Evolutionary conservation across 345 rosid genomes (phyloP).

Genomic region (Kernera saxatilis): DNA sequence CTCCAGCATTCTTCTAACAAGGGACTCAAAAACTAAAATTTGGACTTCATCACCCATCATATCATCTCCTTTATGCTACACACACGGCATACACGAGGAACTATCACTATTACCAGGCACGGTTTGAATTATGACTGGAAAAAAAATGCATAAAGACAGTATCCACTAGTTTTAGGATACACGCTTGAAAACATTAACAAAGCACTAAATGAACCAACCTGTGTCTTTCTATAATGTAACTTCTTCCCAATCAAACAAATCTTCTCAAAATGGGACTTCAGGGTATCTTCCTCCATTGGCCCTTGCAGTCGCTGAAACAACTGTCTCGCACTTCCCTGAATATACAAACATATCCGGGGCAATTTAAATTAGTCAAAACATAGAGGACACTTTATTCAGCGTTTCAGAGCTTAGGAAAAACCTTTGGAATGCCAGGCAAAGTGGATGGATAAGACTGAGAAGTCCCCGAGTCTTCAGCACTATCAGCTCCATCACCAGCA

Average conservation of each 20-base stretch:
- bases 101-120: conserved; percentile 7
- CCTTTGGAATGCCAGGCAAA: conserved; percentile 99
- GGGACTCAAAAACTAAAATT: not conserved
- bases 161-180: not conserved
- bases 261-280: conserved; percentile 95
- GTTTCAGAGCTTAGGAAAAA: conserved; percentile 11
- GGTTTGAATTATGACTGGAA: not conserved
- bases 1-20: not conserved
- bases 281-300: conserved; percentile 92
- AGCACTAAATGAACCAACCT: conserved; percentile 48
- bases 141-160: not conserved
- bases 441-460: conserved; percentile 99
- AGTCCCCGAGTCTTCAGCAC: conserved; percentile 98
- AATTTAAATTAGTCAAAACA: conserved; percentile 20
- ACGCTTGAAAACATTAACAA: conserved; percentile 2
- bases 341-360: conserved; percentile 22
- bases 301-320: conserved; percentile 95
- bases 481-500: conserved; percentile 94
- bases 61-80: not conserved
- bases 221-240: conserved; percentile 53
- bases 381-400: conserved; percentile 19
- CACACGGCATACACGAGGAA: not conserved
- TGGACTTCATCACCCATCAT: not conserved
- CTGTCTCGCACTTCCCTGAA: conserved; percentile 98
- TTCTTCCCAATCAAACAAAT: conserved; percentile 78